Evolutionary conservation across 768 basidiomycete species (phyloP).

Genomic region (Trametes sanguinea): DNA sequence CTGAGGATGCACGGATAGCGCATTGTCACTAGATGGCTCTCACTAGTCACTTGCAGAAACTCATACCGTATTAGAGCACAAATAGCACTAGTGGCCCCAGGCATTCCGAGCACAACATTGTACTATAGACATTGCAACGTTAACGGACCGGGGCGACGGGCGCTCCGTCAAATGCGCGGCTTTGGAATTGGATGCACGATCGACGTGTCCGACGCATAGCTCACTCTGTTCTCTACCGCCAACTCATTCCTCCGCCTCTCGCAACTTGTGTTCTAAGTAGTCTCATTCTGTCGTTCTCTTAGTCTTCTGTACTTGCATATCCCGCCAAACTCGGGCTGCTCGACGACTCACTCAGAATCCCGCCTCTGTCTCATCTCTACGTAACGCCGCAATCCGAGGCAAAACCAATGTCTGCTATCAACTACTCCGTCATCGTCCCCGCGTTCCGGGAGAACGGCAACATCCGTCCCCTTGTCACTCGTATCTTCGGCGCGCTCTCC

Average conservation of each 20-base stretch:
- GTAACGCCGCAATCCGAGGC: not conserved
- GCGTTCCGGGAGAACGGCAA: constrained; percentile 33
- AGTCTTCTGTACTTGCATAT: constrained; percentile 1
- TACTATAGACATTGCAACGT: too few relatives aligned
- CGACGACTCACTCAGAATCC: not conserved
- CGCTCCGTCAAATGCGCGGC: not conserved
- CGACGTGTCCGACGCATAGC: constrained; percentile 12
- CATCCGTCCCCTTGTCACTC: constrained; percentile 33
- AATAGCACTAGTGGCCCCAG: too few relatives aligned
- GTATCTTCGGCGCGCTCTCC: constrained; percentile 32
- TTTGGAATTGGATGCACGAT: not conserved
- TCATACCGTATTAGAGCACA: too few relatives aligned
- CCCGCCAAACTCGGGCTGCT: constrained; percentile 19
- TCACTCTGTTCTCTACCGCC: not conserved
- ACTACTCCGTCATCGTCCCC: constrained; percentile 33
- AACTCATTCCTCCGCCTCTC: not conserved
- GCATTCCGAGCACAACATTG: too few relatives aligned
- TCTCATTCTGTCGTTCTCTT: not conserved
- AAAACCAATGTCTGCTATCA: constrained; percentile 19
- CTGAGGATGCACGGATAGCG: too few relatives aligned
- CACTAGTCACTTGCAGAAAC: too few relatives aligned
- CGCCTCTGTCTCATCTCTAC: not conserved
- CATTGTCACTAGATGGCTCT: too few relatives aligned
- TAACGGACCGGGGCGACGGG: not conserved
- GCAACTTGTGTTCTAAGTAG: not conserved